phyloP scores from a whole-genome alignment of 768 basidiomycete species.

The Trametes cinnabarina region DNA sequence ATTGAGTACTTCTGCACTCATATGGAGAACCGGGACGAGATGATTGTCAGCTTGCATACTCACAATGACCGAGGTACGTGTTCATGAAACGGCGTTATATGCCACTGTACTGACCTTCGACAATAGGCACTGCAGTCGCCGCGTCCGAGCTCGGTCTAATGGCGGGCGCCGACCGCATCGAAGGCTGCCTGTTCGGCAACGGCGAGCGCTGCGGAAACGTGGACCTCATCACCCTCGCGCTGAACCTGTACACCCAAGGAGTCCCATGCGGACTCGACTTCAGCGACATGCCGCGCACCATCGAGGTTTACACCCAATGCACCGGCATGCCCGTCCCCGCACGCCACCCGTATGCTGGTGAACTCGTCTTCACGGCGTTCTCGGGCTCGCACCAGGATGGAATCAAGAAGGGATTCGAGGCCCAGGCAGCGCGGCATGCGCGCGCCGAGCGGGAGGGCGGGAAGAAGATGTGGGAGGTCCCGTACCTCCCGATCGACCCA shows the following conservation, averaged over 20 bases:
- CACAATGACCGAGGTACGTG: slow-evolving; percentile 90
- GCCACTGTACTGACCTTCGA: not conserved
- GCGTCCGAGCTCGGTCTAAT: slow-evolving; percentile 90
- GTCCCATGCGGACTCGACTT: slow-evolving; percentile 87
- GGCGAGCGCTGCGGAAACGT: slow-evolving; percentile 99
- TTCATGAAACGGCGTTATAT: not conserved
- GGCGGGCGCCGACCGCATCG: slow-evolving; percentile 93
- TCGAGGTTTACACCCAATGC: slow-evolving; percentile 93
- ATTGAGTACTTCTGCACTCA: slow-evolving; percentile 92
- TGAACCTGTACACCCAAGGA: slow-evolving; percentile 97
- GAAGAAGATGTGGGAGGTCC: slow-evolving; percentile 80
- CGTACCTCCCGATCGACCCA: slow-evolving; percentile 96
- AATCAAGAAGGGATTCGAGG: slow-evolving; percentile 98
- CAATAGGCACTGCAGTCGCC: slow-evolving; percentile 54
- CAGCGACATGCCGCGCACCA: slow-evolving; percentile 82
- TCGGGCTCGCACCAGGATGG: slow-evolving; percentile 99
- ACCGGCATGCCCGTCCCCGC: slow-evolving; percentile 96
- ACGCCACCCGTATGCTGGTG: slow-evolving; percentile 95
- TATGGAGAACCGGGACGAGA: slow-evolving; percentile 85
- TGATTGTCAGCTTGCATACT: slow-evolving; percentile 89
- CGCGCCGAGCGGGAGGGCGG: slow-evolving; percentile 58
- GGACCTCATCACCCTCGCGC: slow-evolving; percentile 93
- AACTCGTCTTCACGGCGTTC: slow-evolving; percentile 97
- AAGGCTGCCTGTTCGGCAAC: slow-evolving; percentile 97
- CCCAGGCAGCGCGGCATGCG: slow-evolving; percentile 61